A percentile compares a stretch with the other conserved stretches of the same genome.
Conservation (phyloP, 257 asterid species). For the Scutellaria minor region DNA sequence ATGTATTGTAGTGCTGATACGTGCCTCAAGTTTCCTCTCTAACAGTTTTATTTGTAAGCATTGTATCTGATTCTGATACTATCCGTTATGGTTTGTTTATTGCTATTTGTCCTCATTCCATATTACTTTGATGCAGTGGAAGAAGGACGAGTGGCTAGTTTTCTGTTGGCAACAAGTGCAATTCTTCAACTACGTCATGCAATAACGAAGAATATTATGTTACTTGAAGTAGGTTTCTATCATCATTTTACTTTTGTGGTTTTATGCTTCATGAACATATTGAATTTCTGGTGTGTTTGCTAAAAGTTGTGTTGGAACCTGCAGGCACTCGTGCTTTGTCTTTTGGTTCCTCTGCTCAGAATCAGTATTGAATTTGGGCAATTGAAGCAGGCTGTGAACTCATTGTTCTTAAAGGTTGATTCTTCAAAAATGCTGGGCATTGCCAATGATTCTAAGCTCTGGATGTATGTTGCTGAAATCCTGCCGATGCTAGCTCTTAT, state of each 20-base stretch:
- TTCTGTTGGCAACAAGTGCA: conserved; percentile 91
- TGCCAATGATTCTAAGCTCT: conserved; percentile 49
- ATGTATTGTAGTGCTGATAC: conserved; percentile 60
- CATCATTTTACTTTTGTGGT: not conserved
- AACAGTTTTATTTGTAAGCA: conserved; percentile 92
- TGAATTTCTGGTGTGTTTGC: conserved; percentile 8
- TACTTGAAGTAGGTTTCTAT: conserved; percentile 62
- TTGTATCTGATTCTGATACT: conserved; percentile 26
- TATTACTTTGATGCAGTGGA: conserved; percentile 67
- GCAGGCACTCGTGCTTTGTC: conserved; percentile 76
- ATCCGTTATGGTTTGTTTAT: conserved; percentile 17
- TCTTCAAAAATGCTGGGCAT: conserved; percentile 66
- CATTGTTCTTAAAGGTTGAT: conserved; percentile 59
- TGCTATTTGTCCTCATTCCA: conserved; percentile 36
- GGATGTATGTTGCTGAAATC: conserved; percentile 59
- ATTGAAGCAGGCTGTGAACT: conserved; percentile 64
- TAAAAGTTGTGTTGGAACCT: conserved; percentile 37
- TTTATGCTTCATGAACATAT: conserved; percentile 14
- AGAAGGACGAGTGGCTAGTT: conserved; percentile 93
- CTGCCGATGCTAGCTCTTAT: conserved; percentile 65
- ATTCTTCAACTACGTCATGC: conserved; percentile 72
- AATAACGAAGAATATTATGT: conserved; percentile 56
- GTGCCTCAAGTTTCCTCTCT: conserved; percentile 90
- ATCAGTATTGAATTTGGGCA: conserved; percentile 78
- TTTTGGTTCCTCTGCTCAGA: conserved; percentile 77